Conservation (phyloP, 345 rosid species). For the Arabidopsis suecica region DNA sequence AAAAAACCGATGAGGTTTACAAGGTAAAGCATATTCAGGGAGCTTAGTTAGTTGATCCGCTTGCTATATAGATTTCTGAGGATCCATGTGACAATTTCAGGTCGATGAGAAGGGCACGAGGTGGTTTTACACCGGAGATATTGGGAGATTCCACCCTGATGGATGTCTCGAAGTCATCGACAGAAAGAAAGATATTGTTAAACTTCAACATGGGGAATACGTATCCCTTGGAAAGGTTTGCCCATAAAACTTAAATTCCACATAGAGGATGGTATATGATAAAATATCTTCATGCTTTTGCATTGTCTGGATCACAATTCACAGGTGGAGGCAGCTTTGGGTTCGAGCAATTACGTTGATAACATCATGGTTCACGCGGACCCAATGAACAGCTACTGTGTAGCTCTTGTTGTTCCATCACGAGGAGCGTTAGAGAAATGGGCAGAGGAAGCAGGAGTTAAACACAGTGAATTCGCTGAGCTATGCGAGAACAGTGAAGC, state of each 20-base stretch:
- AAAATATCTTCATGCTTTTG: not conserved
- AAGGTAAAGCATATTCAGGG: constrained; percentile 52
- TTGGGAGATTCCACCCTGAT: constrained; percentile 81
- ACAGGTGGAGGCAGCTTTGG: constrained; percentile 85
- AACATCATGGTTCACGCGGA: constrained; percentile 81
- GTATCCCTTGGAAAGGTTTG: constrained; percentile 89
- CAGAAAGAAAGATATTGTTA: constrained; percentile 92
- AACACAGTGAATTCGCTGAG: constrained; percentile 52
- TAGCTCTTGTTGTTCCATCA: constrained; percentile 76
- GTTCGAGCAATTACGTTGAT: constrained; percentile 63
- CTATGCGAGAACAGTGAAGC: constrained; percentile 69
- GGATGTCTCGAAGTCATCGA: constrained; percentile 95
- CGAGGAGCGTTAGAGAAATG: constrained; percentile 68
- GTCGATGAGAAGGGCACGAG: constrained; percentile 80
- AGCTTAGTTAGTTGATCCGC: not conserved
- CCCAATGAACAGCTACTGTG: constrained; percentile 70
- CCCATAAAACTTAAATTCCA: not conserved
- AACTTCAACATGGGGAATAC: constrained; percentile 95
- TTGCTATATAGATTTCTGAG: constrained; percentile 17
- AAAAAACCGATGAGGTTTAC: constrained; percentile 78
- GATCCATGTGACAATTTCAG: constrained; percentile 46
- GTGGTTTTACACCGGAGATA: constrained; percentile 93
- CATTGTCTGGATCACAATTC: constrained; percentile 27
- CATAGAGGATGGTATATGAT: not conserved
- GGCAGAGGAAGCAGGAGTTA: constrained; percentile 68